Evolutionary conservation across 1,284 basidiomycete species (phyloP), one percentile per base, ranked within the genome.

Genomic region (Agroathelia rolfsii): DNA sequence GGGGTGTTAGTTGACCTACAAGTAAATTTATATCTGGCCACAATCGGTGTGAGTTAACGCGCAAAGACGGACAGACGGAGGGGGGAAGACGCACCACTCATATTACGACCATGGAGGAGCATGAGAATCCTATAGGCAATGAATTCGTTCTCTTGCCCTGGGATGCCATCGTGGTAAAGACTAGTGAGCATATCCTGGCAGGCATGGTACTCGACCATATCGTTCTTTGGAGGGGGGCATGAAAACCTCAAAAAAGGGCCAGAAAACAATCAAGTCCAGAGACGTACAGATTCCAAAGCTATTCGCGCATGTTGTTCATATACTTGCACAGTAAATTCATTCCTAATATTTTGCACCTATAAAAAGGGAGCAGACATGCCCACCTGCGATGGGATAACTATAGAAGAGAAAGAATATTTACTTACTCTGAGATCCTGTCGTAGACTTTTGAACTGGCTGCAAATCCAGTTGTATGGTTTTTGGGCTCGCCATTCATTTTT

Each of bases 261-360:
- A 48, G 22, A 38, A 24, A 32, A 35, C 25, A 18, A 26, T 22
- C 30, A 32, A 34, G 34, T 34, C 15, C 24, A 29, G n/a, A 18
- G 23, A 57, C 82, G 41, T 55, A 90, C 89, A 47, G 81, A 85
- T 68, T 95, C 90, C 16, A 96, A 62, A 26, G 95, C 95, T 64
- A 98, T 95, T 17, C 95, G 79, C 15, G 90, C 95, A 59, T 98
- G 95, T 28, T 93, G 95, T 57, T 99, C 95, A 54, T 99, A 99
- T 8, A 97, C 94, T 56, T 83, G 75, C 22, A 94, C 92, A 1
- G 95, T 97, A 50, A 99, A 97, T 35, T 95, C 88, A 49, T 96
- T 98, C 66, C 96, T 96, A 53, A 99, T 96, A 21, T 94, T 79
- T 66, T 99, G 95, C n/a, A 98, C 93, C 92, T 95, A 47, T 6